Evolutionary conservation across 495 filamentous ascomycete genomes (phyloP).

Genomic region (Niebla homalea): DNA sequence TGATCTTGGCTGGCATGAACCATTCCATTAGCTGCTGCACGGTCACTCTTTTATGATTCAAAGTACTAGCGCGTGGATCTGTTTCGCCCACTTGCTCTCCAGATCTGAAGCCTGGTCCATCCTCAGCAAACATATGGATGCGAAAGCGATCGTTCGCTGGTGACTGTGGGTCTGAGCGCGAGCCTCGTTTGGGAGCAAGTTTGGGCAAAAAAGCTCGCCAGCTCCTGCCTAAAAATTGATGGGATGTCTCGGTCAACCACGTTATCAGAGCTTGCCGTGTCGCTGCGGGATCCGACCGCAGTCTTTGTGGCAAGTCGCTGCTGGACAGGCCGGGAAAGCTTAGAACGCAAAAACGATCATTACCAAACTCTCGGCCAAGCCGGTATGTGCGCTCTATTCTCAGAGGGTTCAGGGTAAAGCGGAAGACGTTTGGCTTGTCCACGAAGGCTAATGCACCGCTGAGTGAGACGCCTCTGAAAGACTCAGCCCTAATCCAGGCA

Average conservation of each 20-base stretch:
- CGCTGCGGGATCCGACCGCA: constrained; percentile 19
- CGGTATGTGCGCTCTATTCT: constrained; percentile 33
- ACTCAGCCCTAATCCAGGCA: constrained; percentile 33
- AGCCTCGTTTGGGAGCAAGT: constrained; percentile 18
- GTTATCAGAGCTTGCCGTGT: constrained; percentile 25
- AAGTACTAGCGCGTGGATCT: constrained; percentile 12
- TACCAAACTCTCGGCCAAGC: constrained; percentile 35
- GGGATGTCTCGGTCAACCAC: constrained; percentile 32
- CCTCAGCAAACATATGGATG: constrained; percentile 41
- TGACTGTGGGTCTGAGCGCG: too few species aligned
- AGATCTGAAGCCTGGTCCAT: constrained; percentile 31
- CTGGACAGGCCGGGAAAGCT: constrained; percentile 25
- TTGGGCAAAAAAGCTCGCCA: constrained; percentile 38
- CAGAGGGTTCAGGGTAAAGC: constrained; percentile 29
- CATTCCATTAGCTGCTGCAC: constrained; percentile 35
- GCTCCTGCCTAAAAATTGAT: constrained; percentile 29
- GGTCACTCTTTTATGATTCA: constrained; percentile 25
- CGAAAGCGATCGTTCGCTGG: constrained; percentile 20
- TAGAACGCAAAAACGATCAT: constrained; percentile 33
- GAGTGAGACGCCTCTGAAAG: constrained; percentile 30
- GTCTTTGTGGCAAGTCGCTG: constrained; percentile 24
- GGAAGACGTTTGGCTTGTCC: constrained; percentile 25
- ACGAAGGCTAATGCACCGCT: constrained; percentile 31
- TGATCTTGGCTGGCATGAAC: constrained; percentile 32
- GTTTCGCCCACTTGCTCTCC: constrained; percentile 4